Conservation (phyloP, 2,329 filamentous ascomycete genomes). For the Pseudogymnoascus sp. region DNA sequence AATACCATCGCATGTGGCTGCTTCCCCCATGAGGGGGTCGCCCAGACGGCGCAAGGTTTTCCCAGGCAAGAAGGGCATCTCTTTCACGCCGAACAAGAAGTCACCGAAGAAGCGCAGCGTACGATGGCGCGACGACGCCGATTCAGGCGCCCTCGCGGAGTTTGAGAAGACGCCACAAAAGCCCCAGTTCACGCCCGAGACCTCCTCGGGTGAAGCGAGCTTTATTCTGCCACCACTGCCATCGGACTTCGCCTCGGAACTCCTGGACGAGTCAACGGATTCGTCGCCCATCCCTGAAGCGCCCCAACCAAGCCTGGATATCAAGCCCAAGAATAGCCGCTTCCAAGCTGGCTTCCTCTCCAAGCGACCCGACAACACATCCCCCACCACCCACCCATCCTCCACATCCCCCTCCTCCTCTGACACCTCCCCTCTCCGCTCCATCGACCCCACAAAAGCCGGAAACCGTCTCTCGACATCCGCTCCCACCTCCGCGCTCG, state of each 20-base stretch:
- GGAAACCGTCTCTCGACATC: constrained; percentile 36
- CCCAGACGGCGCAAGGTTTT: constrained; percentile 66
- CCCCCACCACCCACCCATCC: constrained; percentile 46
- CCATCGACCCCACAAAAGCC: constrained; percentile 41
- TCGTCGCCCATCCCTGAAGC: constrained; percentile 46
- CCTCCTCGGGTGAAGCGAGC: constrained; percentile 37
- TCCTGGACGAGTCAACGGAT: constrained; percentile 31
- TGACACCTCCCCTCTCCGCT: constrained; percentile 47
- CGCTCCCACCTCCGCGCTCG: constrained; percentile 27
- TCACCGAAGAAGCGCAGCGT: constrained; percentile 65
- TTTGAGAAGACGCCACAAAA: constrained; percentile 86
- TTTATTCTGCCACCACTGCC: constrained; percentile 42
- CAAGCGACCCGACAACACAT: constrained; percentile 52
- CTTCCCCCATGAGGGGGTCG: constrained; percentile 65
- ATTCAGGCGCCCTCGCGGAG: constrained; percentile 77
- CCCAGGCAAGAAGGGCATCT: constrained; percentile 60
- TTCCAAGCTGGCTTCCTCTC: constrained; percentile 87
- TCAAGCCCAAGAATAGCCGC: constrained; percentile 59
- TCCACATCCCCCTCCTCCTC: constrained; percentile 44
- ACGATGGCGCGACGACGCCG: constrained; percentile 85
- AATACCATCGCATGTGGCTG: constrained; percentile 31
- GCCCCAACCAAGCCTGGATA: constrained; percentile 50
- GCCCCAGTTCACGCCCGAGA: constrained; percentile 47
- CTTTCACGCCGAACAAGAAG: constrained; percentile 77
- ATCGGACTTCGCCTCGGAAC: constrained; percentile 37